phyloP scores from a whole-genome alignment of 352 stramenopile species.

The Detonula confervacea region DNA sequence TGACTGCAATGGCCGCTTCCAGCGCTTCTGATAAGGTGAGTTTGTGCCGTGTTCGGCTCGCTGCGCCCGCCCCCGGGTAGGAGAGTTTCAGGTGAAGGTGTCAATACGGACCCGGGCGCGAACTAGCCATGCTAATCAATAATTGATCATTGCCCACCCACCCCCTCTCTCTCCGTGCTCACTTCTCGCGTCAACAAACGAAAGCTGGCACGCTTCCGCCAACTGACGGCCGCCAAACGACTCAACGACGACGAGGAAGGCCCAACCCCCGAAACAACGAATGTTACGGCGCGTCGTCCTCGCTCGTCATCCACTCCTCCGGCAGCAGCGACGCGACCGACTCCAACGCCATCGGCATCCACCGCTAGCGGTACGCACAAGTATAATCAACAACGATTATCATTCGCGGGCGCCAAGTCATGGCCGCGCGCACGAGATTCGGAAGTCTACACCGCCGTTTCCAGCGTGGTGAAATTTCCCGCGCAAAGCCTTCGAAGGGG shows the following conservation, averaged over 20 bases:
- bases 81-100: too few relatives aligned
- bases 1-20: background rate
- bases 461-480: too few relatives aligned
- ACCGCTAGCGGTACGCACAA: background rate
- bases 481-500: too few relatives aligned
- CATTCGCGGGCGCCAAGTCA: background rate
- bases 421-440: background rate
- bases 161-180: background rate
- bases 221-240: slow-evolving; percentile 50
- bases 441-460: too few relatives aligned
- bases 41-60: background rate
- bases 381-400: slow-evolving; percentile 2
- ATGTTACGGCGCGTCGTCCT: too few relatives aligned
- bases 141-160: background rate
- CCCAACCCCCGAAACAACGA: too few relatives aligned
- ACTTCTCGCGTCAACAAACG: background rate
- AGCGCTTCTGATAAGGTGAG: background rate
- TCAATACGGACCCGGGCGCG: too few relatives aligned
- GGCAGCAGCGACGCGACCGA: background rate
- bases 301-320: background rate
- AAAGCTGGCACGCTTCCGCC: slow-evolving; percentile 44
- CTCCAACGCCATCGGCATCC: background rate
- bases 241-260: slow-evolving; percentile 3
- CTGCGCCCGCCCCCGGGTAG: too few relatives aligned
- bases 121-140: too few relatives aligned